Percentiles rank a stretch among this genome's conserved stretches.
phyloP scores from a whole-genome alignment of 495 filamentous ascomycete genomes.

The Penicillium paradoxum region DNA sequence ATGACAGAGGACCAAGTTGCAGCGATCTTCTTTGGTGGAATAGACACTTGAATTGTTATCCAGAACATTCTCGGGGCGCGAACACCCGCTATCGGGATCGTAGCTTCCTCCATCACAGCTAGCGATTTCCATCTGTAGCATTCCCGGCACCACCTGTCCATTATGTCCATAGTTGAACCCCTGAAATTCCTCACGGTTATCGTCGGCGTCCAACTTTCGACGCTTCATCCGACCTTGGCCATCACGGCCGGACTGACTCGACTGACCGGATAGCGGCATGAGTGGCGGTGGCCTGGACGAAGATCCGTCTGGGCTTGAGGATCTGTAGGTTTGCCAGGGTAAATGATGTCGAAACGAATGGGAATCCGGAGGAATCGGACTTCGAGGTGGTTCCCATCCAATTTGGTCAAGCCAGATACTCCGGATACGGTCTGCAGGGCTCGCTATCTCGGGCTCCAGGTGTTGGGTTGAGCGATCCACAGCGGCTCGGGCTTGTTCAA shows the following conservation, averaged over 20 bases:
- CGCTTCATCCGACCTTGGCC: slow-evolving; percentile 57
- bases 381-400: slow-evolving; percentile 4
- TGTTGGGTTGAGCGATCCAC: slow-evolving; percentile 27
- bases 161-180: slow-evolving; percentile 73
- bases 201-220: slow-evolving; percentile 67
- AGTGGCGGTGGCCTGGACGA: slow-evolving; percentile 28
- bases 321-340: slow-evolving; percentile 8
- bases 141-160: slow-evolving; percentile 77
- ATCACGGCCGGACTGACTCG: slow-evolving; percentile 13
- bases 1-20: slow-evolving; percentile 80
- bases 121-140: slow-evolving; percentile 75
- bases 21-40: slow-evolving; percentile 76
- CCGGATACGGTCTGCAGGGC: slow-evolving; percentile 12
- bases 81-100: slow-evolving; percentile 49
- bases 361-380: not conserved
- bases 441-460: slow-evolving; percentile 11
- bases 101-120: slow-evolving; percentile 87
- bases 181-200: slow-evolving; percentile 43
- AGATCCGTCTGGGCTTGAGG: not conserved
- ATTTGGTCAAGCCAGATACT: slow-evolving; percentile 6
- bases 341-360: not conserved
- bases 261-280: slow-evolving; percentile 30
- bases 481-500: slow-evolving; percentile 25
- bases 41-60: slow-evolving; percentile 79
- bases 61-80: slow-evolving; percentile 75